phyloP scores from a whole-genome alignment of 305 asterid species.

The Rubia peregrina region DNA sequence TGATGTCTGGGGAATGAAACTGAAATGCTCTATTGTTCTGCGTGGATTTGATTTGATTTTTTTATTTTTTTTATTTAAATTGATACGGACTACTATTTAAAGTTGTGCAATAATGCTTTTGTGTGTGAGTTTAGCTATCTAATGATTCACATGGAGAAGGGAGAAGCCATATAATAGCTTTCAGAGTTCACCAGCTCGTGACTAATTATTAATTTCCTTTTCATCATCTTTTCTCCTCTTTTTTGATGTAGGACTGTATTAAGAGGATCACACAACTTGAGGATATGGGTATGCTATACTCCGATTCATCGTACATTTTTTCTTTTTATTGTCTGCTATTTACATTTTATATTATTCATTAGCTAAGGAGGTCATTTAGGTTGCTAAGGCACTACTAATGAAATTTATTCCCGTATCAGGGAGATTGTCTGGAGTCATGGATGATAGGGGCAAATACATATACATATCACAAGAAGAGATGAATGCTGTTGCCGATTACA shows the following conservation, averaged over 20 bases:
- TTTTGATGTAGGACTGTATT: constrained; percentile 77
- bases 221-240: constrained; percentile 16
- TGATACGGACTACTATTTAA: constrained; percentile 9
- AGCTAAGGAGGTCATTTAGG: not conserved
- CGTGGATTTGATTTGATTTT: not conserved
- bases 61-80: not conserved
- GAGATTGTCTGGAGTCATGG: constrained; percentile 95
- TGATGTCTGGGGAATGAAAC: constrained; percentile 1
- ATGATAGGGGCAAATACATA: constrained; percentile 93
- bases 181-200: not conserved
- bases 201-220: not conserved
- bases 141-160: constrained; percentile 1
- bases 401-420: constrained; percentile 36
- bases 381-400: not conserved
- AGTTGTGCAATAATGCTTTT: not conserved
- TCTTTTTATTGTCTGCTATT: not conserved
- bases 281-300: constrained; percentile 59
- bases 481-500: constrained; percentile 96
- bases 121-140: not conserved
- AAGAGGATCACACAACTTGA: constrained; percentile 77
- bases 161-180: not conserved
- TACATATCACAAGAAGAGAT: constrained; percentile 89
- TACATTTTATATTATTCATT: not conserved
- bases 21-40: not conserved
- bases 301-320: not conserved